phyloP scores from a whole-genome alignment of 2,329 filamentous ascomycete genomes.

The Thielaviopsis populi region DNA sequence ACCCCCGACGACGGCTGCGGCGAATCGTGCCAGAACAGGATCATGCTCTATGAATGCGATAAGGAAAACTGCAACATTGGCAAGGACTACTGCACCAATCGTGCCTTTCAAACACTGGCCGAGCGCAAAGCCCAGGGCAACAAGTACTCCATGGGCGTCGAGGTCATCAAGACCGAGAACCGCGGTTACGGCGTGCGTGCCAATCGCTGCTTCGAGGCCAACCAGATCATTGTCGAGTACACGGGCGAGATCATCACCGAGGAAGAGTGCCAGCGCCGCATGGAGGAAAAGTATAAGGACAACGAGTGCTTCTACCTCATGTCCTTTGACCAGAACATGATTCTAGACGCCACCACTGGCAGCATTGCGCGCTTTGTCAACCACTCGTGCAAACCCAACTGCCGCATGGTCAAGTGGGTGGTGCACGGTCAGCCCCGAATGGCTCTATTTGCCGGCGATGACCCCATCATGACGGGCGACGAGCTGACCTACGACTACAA shows the following conservation, averaged over 20 bases:
- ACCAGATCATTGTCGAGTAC: constrained; percentile 97
- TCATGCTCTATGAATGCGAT: constrained; percentile 97
- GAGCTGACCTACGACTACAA: constrained; percentile 91
- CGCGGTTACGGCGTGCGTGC: constrained; percentile 84
- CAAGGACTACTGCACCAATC: constrained; percentile 62
- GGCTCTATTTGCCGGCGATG: constrained; percentile 86
- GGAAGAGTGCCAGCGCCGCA: constrained; percentile 79
- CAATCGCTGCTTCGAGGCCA: constrained; percentile 71
- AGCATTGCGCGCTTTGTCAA: constrained; percentile 97
- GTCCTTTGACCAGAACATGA: constrained; percentile 97
- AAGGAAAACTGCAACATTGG: constrained; percentile 73
- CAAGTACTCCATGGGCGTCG: constrained; percentile 82
- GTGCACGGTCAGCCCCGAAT: constrained; percentile 87
- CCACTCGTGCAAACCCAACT: constrained; percentile 92
- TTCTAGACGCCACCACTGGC: constrained; percentile 90
- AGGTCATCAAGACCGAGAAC: constrained; percentile 81
- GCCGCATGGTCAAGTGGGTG: constrained; percentile 95
- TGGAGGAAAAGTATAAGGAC: constrained; percentile 86
- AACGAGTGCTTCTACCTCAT: constrained; percentile 98
- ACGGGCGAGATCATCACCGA: constrained; percentile 96
- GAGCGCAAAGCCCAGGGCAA: constrained; percentile 62
- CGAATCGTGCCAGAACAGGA: constrained; percentile 82
- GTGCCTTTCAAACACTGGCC: constrained; percentile 68
- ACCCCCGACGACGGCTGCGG: constrained; percentile 64
- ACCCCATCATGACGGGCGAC: constrained; percentile 82